phyloP scores from a whole-genome alignment of 2,329 filamentous ascomycete genomes.

The Alternaria arborescens region DNA sequence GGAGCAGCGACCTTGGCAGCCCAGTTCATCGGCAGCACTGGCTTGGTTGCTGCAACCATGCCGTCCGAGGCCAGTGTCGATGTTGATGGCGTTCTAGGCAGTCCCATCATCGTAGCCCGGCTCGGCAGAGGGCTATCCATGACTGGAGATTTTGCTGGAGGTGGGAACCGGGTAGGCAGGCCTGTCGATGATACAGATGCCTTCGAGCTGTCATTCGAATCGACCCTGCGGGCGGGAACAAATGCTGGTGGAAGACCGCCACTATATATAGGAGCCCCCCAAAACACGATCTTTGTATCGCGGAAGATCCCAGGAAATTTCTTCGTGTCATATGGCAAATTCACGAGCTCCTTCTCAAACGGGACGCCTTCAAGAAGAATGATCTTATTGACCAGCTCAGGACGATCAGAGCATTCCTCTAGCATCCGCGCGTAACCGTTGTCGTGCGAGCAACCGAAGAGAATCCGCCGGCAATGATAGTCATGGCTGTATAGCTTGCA shows the following conservation, averaged over 20 bases:
- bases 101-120: constrained; percentile 9
- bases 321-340: constrained; percentile 60
- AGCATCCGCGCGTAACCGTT: constrained; percentile 63
- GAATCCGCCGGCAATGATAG: constrained; percentile 67
- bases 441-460: constrained; percentile 67
- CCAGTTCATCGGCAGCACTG: constrained; percentile 33
- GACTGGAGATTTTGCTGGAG: constrained; percentile 26
- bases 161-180: constrained; percentile 39
- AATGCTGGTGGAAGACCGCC: background rate
- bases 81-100: constrained; percentile 40
- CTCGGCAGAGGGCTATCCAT: constrained; percentile 32
- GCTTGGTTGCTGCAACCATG: constrained; percentile 14
- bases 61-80: constrained; percentile 42
- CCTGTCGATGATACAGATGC: constrained; percentile 32
- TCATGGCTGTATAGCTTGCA: constrained; percentile 66
- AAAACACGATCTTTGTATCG: constrained; percentile 55
- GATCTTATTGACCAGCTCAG: constrained; percentile 57
- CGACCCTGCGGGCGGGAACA: constrained; percentile 4
- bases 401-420: constrained; percentile 58
- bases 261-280: constrained; percentile 8
- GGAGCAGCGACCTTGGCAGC: constrained; percentile 47
- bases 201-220: constrained; percentile 14
- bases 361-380: constrained; percentile 66
- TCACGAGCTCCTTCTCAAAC: constrained; percentile 62
- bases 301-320: constrained; percentile 65